phyloP scores from a whole-genome alignment of 176 grass and related monocot genomes.

The Stipa capillata region DNA sequence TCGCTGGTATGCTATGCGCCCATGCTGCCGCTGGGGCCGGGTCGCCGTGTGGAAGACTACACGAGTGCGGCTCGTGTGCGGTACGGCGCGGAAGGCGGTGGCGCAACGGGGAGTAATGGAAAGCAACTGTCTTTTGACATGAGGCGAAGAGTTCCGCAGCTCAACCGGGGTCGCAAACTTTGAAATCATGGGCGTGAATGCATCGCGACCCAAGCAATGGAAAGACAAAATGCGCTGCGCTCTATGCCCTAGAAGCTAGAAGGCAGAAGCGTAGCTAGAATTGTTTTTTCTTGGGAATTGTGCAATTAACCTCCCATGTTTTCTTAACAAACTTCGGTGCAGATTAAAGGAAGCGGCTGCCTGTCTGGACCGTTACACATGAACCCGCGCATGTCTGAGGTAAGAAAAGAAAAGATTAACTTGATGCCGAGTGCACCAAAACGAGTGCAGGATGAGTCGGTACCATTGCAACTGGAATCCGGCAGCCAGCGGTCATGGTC shows the following conservation, averaged over 20 bases:
- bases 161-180: not conserved
- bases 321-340: not conserved
- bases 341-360: not conserved
- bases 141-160: not conserved
- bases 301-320: not conserved
- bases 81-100: not conserved
- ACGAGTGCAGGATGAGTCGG: not conserved
- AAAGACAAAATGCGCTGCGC: not conserved
- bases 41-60: not conserved
- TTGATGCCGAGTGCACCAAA: not conserved
- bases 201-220: not conserved
- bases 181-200: conserved; percentile 3
- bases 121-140: not conserved
- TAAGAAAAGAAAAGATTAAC: not conserved
- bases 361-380: too few species aligned
- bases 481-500: not conserved
- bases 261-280: too few species aligned
- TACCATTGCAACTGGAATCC: not conserved
- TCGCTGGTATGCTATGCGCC: not conserved
- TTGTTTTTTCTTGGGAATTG: not conserved
- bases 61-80: not conserved
- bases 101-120: not conserved
- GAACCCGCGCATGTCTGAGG: not conserved
- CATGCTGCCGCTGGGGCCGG: not conserved
- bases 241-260: not conserved